Base-by-base conservation (phyloP, 768 basidiomycete species). In the Lactarius evosmus region DNA sequence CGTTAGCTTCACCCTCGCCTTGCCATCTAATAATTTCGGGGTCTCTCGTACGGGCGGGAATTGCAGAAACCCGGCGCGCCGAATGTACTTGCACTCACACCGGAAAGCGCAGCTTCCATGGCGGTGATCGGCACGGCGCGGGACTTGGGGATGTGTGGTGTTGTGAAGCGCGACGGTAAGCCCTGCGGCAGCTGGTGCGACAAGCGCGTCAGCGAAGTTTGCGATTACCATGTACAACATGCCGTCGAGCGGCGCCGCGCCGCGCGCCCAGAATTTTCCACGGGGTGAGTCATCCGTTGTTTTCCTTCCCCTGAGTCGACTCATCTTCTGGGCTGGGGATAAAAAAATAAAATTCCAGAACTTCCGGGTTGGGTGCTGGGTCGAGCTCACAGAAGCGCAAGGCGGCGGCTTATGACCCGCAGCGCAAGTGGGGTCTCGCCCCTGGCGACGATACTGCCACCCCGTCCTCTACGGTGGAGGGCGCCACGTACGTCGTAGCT, bases 141-240 rank as follows among this genome's bases (percentile, higher is more conserved):
- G 30, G 95, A 99, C 72, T 82, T 98, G 1, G 93, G 95, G 0
- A 86, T 86, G 78, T 99, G 97, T 71, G 78, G 76, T 2, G 94
- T 89, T 11, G 71, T 79, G 51, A 91, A 88, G 71, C 82, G 83
- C 58, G 93, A 96, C 62, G 93, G 94, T 1, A 87, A 88, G 56
- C 70, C 79, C 2, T 98, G 97, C 69, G 86, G 86, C 9, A 82
- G 85, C 59, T 98, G 96, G 96, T 92, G 87, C 56, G 96, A 99
- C 76, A 93, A 88, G 67, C 87, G 94, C 32, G 82, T 90, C 70
- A 82, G 85, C 72, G 88, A 91, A 22, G 87, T 91, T 3, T 99
- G 97, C 74, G 95, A 98, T 49, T 99, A 84, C 75, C 97, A 99
- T 75, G 74, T 98, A 44, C 87, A 93, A 65, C 80, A 82, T 27